A percentile compares a stretch with the other conserved stretches of the same genome.
Conservation (phyloP, 2,329 filamentous ascomycete genomes). For the Ophiocordyceps australis region DNA sequence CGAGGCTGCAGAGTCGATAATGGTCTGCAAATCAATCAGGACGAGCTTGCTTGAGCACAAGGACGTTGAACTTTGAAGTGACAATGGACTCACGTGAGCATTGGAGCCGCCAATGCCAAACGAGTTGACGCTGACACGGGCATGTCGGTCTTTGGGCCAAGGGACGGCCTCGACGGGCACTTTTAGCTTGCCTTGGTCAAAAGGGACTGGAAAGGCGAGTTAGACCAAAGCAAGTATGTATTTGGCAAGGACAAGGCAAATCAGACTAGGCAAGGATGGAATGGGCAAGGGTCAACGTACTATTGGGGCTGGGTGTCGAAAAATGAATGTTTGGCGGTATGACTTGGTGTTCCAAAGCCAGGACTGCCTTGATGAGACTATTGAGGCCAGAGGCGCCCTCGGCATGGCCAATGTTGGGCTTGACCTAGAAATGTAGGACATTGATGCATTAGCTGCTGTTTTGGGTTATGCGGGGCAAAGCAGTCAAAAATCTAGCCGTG, state of each 20-base stretch:
- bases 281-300: too few relatives aligned
- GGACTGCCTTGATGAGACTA: constrained; percentile 9
- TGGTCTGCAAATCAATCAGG: too few relatives aligned
- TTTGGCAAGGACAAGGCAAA: too few relatives aligned
- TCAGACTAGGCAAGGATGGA: too few relatives aligned
- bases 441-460: too few relatives aligned
- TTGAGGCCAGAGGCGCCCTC: constrained; percentile 10
- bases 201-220: too few relatives aligned
- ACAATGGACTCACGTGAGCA: constrained; percentile 19
- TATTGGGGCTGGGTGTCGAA: constrained; percentile 6
- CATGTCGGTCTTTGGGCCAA: constrained; percentile 16
- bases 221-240: too few relatives aligned
- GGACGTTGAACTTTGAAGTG: too few relatives aligned
- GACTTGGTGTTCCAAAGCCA: constrained; percentile 7
- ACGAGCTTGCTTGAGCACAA: too few relatives aligned
- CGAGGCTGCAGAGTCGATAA: neutral
- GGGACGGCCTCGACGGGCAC: constrained; percentile 12
- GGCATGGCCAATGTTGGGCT: constrained; percentile 12
- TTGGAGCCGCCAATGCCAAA: constrained; percentile 25
- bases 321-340: constrained; percentile 9
- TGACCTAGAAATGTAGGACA: too few relatives aligned
- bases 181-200: constrained; percentile 5
- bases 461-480: too few relatives aligned
- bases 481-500: too few relatives aligned
- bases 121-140: constrained; percentile 24